Base-by-base conservation (phyloP, 352 stramenopile species). In the Phytophthora pseudosyringae region DNA sequence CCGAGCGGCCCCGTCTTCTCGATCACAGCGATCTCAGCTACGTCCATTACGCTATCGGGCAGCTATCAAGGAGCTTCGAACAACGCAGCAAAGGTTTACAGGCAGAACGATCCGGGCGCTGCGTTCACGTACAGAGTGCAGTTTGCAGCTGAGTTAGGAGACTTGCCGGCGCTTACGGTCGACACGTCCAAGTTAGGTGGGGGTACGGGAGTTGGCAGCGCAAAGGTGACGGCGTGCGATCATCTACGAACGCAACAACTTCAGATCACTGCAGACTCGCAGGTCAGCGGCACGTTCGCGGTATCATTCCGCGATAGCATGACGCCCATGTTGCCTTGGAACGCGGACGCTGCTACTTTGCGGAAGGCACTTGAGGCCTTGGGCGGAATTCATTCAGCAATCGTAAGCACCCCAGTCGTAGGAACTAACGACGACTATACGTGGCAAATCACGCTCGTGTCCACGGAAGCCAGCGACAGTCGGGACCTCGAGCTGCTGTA, bases 381-480 rank as follows among this genome's bases (percentile, higher is more conserved):
- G 10, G 64, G 74, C 10, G 82, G 65, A 1, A 86, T 98, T 38
- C 84, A 96, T 69, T 75, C 83, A 0, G 87, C 91, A 11, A 73
- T 63, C 10, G 89, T 98, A 5, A 65, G 55, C 7, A 28, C 54
- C 11, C 70, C 69, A 4, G 52, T 65, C 0, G 7, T 38, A 8
- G 81, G 76, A 3, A 12, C 54, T 9, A 93, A 84, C 59, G 86
- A 77, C 36, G 87, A 68, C 29, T 84, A 82, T 35, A 88, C 86
- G 4, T 98, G 90, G 89, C 73, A 82, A 40, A 80, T 98, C n/a
- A 92, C 83, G n/a, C 74, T 98, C 9, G 72, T 90, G 5, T 94
- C 86, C 0, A 76, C 86, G 0, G 84, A 91, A 51, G 18, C 56
- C 5, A 65, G 77, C 10, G 73, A 81, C 2, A 62, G 61, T 13